These are phyloP conservation scores for Xerocomus amazonicus DNA, from an alignment of 1,284 basidiomycete genomes.

Conservation along the genomic window DNA sequence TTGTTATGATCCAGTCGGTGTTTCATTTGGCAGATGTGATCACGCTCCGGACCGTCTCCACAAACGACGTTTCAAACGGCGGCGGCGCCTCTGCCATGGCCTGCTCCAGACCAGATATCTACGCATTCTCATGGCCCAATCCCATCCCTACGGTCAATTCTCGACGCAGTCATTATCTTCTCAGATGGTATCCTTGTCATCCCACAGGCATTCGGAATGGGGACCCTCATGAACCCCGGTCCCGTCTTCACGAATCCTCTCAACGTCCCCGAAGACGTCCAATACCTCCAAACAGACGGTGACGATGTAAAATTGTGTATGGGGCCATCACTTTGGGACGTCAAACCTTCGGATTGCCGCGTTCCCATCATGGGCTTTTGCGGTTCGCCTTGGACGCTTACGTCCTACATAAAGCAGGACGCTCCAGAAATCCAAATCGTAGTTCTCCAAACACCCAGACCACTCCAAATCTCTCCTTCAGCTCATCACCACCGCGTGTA, in stretches of 20 bases:
- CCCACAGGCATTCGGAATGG: conserved; percentile 94
- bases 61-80: too few species aligned
- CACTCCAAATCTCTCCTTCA: conserved; percentile 74
- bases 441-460: conserved; percentile 87
- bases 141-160: too few species aligned
- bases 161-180: conserved; percentile 96
- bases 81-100: too few species aligned
- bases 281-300: conserved; percentile 63
- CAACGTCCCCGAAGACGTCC: conserved; percentile 68
- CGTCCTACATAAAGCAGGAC: conserved; percentile 94
- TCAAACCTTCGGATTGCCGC: conserved; percentile 74
- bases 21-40: too few species aligned
- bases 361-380: conserved; percentile 95
- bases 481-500: conserved; percentile 80
- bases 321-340: conserved; percentile 84
- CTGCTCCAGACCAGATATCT: too few species aligned
- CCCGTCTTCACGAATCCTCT: conserved; percentile 86
- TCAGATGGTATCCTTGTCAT: conserved; percentile 95
- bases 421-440: conserved; percentile 84
- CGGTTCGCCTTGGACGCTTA: conserved; percentile 96
- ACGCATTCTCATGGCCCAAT: too few species aligned
- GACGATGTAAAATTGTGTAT: conserved; percentile 80
- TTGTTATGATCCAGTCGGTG: too few species aligned
- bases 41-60: neutral
- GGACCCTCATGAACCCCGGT: conserved; percentile 90